Evolutionary conservation across 371 early-diverging fungal genomes (phyloP), one percentile per base, ranked within the genome.

Genomic region (Mortierella sp.): DNA sequence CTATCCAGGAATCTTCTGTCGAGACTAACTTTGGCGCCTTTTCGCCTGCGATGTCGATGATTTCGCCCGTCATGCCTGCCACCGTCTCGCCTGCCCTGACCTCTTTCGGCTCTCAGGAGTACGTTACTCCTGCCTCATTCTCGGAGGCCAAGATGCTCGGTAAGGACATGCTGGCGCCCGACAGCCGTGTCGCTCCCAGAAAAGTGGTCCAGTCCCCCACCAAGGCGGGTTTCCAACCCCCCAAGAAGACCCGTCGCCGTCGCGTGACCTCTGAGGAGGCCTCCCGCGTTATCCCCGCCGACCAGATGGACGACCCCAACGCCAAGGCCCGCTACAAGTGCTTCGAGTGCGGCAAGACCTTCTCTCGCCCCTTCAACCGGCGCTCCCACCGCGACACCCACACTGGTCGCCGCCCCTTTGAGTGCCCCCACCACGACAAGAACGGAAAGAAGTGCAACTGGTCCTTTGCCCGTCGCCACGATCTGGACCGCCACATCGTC

Each of bases 391-490:
- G 86, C 8, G 90, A 91, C 64, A 87, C 91, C 45, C 93, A 93
- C 65, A 77, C 76, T 70, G 93, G 92, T 10, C 63, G 88, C 55
- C 92, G 90, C 76, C 91, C 92, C 24, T 88, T 81, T 77, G 77
- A 76, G n/a, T 93, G 94, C 70, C 43, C 75, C 19, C 66, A 76
- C 22, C 40, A 45, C n/a, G 53, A 74, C 9, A 47, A 64, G 22
- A 48, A 45, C 7, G 83, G 83, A 22, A 53, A 11, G 2, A 24
- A 31, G 26, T 94, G 94, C 78, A 41, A 64, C 55, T 91, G 90
- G 80, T 64, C 88, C 31, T 94, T 94, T 86, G 90, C 93, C 22
- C 88, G 94, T 47, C 92, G 92, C 71, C 92, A 92, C 71, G 94
- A 94, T 71, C 88, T 93, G 76, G 90, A 89, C 71, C 90, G 94